Evolutionary conservation across 2,329 filamentous ascomycete genomes (phyloP).

Genomic region (Aspergillus tanneri): DNA sequence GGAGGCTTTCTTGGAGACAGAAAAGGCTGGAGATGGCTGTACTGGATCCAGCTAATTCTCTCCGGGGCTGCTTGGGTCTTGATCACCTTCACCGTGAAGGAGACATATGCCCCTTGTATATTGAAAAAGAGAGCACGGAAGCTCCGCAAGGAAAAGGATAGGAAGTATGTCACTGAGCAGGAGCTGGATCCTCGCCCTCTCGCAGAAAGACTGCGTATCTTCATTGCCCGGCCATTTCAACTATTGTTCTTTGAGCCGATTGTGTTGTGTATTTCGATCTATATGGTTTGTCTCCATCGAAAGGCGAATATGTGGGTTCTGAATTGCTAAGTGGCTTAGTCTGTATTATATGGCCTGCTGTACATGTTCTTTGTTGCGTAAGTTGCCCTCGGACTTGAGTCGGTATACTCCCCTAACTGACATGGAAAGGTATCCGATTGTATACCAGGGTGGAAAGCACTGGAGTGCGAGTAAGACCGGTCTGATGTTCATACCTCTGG

Average conservation of each 20-base stretch:
- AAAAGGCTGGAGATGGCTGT: slow-evolving; percentile 53
- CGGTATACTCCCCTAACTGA: not conserved
- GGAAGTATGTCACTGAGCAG: not conserved
- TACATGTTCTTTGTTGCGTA: slow-evolving; percentile 12
- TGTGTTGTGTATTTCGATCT: slow-evolving; percentile 16
- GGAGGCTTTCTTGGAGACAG: slow-evolving; percentile 52
- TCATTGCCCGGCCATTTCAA: slow-evolving; percentile 6
- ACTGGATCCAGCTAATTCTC: slow-evolving; percentile 1
- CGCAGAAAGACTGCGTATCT: not conserved
- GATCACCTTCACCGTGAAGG: not conserved
- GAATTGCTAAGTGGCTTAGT: not conserved
- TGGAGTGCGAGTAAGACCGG: slow-evolving; percentile 2
- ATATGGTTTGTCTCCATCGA: not conserved
- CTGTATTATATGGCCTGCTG: slow-evolving; percentile 8
- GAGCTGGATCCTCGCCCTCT: not conserved
- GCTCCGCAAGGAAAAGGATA: not conserved
- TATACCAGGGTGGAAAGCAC: slow-evolving; percentile 4
- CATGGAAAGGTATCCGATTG: slow-evolving; percentile 1
- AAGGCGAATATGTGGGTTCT: not conserved
- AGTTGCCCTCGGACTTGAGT: not conserved
- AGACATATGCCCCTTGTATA: slow-evolving; percentile 11
- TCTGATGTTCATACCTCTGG: not conserved
- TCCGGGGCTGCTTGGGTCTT: not conserved
- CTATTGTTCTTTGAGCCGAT: slow-evolving; percentile 16
- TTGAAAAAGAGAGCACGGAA: not conserved